These are phyloP conservation scores for Solanum infundibuliforme DNA, from an alignment of 257 asterid genomes.

Conservation along the genomic window DNA sequence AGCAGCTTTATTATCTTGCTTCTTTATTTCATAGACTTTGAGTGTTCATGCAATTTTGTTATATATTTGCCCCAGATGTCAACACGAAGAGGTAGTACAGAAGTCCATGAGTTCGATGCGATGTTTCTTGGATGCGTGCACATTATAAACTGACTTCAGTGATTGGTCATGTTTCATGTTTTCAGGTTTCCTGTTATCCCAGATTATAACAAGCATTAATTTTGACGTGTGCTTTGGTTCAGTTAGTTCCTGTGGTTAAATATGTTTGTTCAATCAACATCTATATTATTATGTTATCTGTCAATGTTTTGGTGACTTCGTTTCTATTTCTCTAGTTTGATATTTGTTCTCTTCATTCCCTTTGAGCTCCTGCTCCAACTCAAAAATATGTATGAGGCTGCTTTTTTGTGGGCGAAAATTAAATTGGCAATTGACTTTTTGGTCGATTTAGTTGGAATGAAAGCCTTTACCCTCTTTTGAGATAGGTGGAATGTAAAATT, in stretches of 20 bases:
- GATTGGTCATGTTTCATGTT: slow-evolving; percentile 90
- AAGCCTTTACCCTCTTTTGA: no score
- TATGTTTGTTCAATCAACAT: background rate
- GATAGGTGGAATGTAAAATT: no score
- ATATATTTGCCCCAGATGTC: slow-evolving; percentile 55
- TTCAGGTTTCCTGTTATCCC: slow-evolving; percentile 51
- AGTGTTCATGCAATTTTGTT: background rate
- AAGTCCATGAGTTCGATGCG: slow-evolving; percentile 84
- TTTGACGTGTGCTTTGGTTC: background rate
- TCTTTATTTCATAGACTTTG: background rate
- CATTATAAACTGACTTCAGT: slow-evolving; percentile 83
- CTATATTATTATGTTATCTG: background rate
- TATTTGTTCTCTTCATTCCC: background rate
- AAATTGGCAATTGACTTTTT: no score
- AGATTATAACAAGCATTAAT: background rate
- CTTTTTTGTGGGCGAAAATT: background rate
- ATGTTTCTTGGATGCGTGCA: slow-evolving; percentile 57
- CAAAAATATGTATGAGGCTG: background rate
- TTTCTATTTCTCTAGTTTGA: background rate
- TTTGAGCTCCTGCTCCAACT: background rate
- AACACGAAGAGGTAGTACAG: slow-evolving; percentile 70
- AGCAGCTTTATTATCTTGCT: background rate
- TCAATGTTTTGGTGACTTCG: background rate
- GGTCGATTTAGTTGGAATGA: no score
- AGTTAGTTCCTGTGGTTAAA: slow-evolving; percentile 2